A percentile compares a stretch with the other conserved stretches of the same genome.
These are phyloP conservation scores for Coffea canephora DNA, from an alignment of 257 asterid genomes.

Conservation along the genomic window DNA sequence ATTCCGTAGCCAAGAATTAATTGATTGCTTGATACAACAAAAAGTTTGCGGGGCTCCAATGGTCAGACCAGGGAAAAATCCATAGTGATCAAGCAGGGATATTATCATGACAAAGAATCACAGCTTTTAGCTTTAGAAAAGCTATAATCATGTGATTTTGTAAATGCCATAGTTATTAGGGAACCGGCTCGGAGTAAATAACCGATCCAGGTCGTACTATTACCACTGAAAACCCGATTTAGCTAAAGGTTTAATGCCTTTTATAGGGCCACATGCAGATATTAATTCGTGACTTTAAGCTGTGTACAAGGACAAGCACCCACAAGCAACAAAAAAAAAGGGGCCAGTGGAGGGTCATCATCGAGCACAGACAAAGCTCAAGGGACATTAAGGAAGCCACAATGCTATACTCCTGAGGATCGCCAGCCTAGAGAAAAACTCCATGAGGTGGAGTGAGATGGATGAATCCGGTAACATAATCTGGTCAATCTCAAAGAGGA, in stretches of 20 bases:
- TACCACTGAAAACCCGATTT: neutral
- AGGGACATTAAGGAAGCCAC: conserved; percentile 21
- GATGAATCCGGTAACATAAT: conserved; percentile 35
- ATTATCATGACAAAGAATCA: neutral
- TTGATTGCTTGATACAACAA: neutral
- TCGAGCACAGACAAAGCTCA: neutral
- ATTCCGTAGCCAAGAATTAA: neutral
- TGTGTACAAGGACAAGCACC: conserved; percentile 3
- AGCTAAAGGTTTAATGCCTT: conserved; percentile 1
- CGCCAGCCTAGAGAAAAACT: conserved; percentile 48
- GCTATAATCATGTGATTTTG: neutral
- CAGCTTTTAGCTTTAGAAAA: neutral
- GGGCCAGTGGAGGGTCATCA: conserved; percentile 17
- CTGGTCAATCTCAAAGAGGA: conserved; percentile 33
- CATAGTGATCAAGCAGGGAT: neutral
- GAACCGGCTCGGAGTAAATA: neutral
- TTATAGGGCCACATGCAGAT: neutral
- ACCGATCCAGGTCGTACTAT: neutral
- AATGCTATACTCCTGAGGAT: conserved; percentile 21
- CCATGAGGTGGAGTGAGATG: conserved; percentile 16
- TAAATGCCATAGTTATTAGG: neutral
- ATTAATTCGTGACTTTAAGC: neutral
- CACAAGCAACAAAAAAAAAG: conserved; percentile 4
- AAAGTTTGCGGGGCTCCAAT: neutral
- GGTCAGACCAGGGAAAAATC: neutral